A percentile compares a stretch with the other conserved stretches of the same genome.
phyloP scores from a whole-genome alignment of 306 rosid genomes.

The Lupinus albus region DNA sequence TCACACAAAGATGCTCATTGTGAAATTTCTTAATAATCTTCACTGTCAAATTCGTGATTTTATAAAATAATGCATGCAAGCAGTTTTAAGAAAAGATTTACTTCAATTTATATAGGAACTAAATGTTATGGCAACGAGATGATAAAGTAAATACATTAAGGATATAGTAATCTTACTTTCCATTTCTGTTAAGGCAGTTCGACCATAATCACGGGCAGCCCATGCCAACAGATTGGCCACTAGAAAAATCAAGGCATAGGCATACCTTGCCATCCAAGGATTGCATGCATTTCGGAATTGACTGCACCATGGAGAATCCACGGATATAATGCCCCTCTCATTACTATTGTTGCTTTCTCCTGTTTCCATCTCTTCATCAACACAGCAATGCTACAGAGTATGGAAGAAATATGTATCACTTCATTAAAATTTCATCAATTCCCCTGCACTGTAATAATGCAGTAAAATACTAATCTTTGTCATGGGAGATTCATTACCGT shows the following conservation, averaged over 20 bases:
- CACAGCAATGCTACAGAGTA: conserved; percentile 36
- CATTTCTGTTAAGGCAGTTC: conserved; percentile 73
- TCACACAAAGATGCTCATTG: conserved; percentile 11
- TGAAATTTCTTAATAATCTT: conserved; percentile 5
- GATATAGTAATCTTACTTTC: conserved; percentile 62
- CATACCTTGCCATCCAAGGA: conserved; percentile 99
- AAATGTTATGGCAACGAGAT: not conserved
- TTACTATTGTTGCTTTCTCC: conserved; percentile 45
- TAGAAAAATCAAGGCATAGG: conserved; percentile 75
- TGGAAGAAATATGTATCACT: conserved; percentile 28
- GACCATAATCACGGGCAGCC: conserved; percentile 92
- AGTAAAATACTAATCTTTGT: conserved; percentile 34
- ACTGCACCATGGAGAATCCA: conserved; percentile 60
- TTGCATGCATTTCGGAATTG: conserved; percentile 86
- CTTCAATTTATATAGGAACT: not conserved
- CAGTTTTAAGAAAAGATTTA: conserved; percentile 6
- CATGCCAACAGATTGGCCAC: conserved; percentile 78
- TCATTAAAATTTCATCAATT: conserved; percentile 21
- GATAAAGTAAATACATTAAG: conserved; percentile 13
- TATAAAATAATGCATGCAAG: conserved; percentile 23
- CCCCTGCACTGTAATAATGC: conserved; percentile 32
- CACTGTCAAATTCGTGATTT: not conserved
- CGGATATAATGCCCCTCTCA: conserved; percentile 41
- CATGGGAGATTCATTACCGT: conserved; percentile 25
- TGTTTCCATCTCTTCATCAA: conserved; percentile 61